Conservation (phyloP, 345 rosid species). For the Ceriops decandra region DNA sequence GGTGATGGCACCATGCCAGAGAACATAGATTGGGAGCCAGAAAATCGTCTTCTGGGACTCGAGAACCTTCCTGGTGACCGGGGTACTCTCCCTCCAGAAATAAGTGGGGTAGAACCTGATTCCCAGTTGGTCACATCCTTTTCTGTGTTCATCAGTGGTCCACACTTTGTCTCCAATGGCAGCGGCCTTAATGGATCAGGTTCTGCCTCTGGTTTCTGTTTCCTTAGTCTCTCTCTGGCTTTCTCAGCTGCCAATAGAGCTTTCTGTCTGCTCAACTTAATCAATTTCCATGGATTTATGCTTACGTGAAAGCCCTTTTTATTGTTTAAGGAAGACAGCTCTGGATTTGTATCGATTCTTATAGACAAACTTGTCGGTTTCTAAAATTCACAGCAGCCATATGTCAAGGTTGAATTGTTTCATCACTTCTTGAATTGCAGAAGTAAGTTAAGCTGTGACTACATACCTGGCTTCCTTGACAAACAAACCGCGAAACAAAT, state of each 20-base stretch:
- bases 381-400: slow-evolving; percentile 32
- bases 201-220: slow-evolving; percentile 37
- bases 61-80: slow-evolving; percentile 65
- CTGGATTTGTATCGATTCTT: slow-evolving; percentile 65
- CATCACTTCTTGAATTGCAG: slow-evolving; percentile 4
- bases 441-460: neutral
- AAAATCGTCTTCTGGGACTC: slow-evolving; percentile 87
- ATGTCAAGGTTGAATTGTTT: neutral
- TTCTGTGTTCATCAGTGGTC: slow-evolving; percentile 56
- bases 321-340: slow-evolving; percentile 42
- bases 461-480: slow-evolving; percentile 64
- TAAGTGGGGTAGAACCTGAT: slow-evolving; percentile 43
- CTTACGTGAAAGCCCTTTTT: slow-evolving; percentile 71
- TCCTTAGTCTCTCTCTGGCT: slow-evolving; percentile 74
- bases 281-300: slow-evolving; percentile 86
- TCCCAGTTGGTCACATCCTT: slow-evolving; percentile 28
- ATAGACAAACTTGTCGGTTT: slow-evolving; percentile 58
- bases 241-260: slow-evolving; percentile 87
- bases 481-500: slow-evolving; percentile 56
- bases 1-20: slow-evolving; percentile 55
- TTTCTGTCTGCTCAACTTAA: slow-evolving; percentile 75
- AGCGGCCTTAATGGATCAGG: slow-evolving; percentile 63
- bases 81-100: slow-evolving; percentile 41
- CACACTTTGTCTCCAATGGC: slow-evolving; percentile 72
- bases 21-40: slow-evolving; percentile 50